A percentile compares a stretch with the other conserved stretches of the same genome.
These are phyloP conservation scores for Xylaria acuta DNA, from an alignment of 495 filamentous ascomycete genomes.

Conservation along the genomic window DNA sequence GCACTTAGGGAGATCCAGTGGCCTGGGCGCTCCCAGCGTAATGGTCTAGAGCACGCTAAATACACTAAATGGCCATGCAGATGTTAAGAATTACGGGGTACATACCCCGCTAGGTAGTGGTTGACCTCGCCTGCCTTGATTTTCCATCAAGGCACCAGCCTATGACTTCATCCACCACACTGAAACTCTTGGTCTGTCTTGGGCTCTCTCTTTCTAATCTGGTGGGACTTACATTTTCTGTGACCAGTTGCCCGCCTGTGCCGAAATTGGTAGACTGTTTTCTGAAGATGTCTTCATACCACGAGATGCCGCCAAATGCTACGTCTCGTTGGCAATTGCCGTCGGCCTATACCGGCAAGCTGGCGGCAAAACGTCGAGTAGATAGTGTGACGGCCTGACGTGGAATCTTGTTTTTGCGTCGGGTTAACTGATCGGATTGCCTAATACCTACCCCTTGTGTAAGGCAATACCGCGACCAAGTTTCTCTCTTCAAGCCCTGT, in stretches of 20 bases:
- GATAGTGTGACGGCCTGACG: not conserved
- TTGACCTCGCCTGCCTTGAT: slow-evolving; percentile 18
- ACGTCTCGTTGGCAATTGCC: not conserved
- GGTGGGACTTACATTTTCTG: not conserved
- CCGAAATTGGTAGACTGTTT: not conserved
- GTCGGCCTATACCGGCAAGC: not conserved
- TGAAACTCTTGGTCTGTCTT: slow-evolving; percentile 3
- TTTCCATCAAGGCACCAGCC: not conserved
- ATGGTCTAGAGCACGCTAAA: not conserved
- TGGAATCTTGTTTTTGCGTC: slow-evolving; percentile 8
- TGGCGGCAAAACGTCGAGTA: not conserved
- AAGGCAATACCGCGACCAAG: not conserved
- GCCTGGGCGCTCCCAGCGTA: not conserved
- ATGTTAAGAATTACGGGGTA: slow-evolving; percentile 5
- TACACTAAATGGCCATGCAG: not conserved
- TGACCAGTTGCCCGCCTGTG: not conserved
- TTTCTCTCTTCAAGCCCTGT: not conserved
- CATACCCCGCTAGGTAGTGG: not conserved
- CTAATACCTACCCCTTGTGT: not conserved
- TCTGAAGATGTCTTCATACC: not conserved
- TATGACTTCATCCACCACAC: slow-evolving; percentile 11
- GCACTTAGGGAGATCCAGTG: slow-evolving; percentile 6
- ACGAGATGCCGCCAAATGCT: not conserved
- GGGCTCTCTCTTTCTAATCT: not conserved
- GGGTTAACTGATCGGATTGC: slow-evolving; percentile 4